phyloP scores from a whole-genome alignment of 2,329 filamentous ascomycete genomes.

The Fusarium algeriense region DNA sequence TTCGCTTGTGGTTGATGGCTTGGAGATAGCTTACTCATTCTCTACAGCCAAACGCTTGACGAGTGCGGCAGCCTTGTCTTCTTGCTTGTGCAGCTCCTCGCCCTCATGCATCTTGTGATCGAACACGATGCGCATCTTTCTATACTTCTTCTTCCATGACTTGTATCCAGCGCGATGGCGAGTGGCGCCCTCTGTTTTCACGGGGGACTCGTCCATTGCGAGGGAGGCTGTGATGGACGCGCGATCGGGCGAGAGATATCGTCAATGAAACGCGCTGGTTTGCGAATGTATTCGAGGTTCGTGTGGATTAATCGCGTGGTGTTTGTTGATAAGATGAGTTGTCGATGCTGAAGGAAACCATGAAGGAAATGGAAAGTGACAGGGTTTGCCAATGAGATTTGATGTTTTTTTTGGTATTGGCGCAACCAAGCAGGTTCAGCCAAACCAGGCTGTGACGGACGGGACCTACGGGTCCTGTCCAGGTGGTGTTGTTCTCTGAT shows the following conservation, averaged over 20 bases:
- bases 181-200: constrained; percentile 61
- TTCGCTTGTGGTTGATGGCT: constrained; percentile 1
- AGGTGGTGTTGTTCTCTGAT: constrained; percentile 38
- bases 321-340: constrained; percentile 18
- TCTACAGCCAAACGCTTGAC: constrained; percentile 88
- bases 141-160: constrained; percentile 93
- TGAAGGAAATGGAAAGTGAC: constrained; percentile 23
- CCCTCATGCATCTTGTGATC: constrained; percentile 83
- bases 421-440: constrained; percentile 20
- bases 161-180: constrained; percentile 67
- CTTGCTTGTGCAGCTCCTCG: constrained; percentile 83
- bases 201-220: constrained; percentile 52
- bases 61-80: constrained; percentile 83
- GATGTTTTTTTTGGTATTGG: constrained; percentile 24
- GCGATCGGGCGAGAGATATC: constrained; percentile 14
- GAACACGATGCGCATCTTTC: constrained; percentile 86
- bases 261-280: constrained; percentile 16
- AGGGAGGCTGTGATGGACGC: constrained; percentile 13
- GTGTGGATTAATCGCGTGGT: constrained; percentile 14
- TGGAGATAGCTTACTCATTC: constrained; percentile 79
- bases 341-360: constrained; percentile 14
- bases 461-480: not conserved
- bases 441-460: constrained; percentile 5
- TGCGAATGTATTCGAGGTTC: not conserved
- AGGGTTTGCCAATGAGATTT: constrained; percentile 29